Evolutionary conservation across 495 filamentous ascomycete genomes (phyloP), one percentile per base, ranked within the genome.

Genomic region (Tuber indicum): DNA sequence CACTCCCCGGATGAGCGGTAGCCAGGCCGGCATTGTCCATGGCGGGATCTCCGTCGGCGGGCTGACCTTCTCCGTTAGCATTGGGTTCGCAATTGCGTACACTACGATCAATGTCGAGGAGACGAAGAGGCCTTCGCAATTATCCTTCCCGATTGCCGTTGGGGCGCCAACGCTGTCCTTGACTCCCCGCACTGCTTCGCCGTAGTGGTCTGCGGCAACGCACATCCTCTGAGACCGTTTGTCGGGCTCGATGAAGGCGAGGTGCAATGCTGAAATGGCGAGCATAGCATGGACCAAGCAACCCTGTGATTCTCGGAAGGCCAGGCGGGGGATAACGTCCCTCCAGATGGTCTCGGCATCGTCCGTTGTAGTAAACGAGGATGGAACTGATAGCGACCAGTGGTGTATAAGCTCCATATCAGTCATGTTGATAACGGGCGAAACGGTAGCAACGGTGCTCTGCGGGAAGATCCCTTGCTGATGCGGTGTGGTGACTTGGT

Each of bases 261-360:
- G 77, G 52, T 86, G 85, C 10, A 86, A 71, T 16, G 85, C 83
- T 0, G 85, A 83, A 6, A 86, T 71, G 4, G 83, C 85, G 36
- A 86, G 79, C 10, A 86, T 83, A 0, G 82, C 81, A 46, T 86
- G 85, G 81, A 86, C 84, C 0, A 84, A 73, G 47, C 84, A 85
- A 7, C 82, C 81, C 10, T 83, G 72, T 23, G 81, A 74, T 26
- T 80, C 78, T 12, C 69, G 19, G 12, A 86, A 79, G 16, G 85
- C 86, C 72, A 86, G 78, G 42, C 84, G 77, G 7, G 86, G 83
- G 10, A 87, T 79, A 6, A 75, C 47, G 23, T 78, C 72, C 32
- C 84, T 76, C 86, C 86, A 87, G 41, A 82, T 21, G 1, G 83
- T 62, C 17, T 79, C 4, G 36, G 78, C 46, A 12, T 43, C 5